Evolutionary conservation across 2,329 filamentous ascomycete genomes (phyloP), one percentile per base, ranked within the genome.

Genomic region (Nigrospora oryzae): DNA sequence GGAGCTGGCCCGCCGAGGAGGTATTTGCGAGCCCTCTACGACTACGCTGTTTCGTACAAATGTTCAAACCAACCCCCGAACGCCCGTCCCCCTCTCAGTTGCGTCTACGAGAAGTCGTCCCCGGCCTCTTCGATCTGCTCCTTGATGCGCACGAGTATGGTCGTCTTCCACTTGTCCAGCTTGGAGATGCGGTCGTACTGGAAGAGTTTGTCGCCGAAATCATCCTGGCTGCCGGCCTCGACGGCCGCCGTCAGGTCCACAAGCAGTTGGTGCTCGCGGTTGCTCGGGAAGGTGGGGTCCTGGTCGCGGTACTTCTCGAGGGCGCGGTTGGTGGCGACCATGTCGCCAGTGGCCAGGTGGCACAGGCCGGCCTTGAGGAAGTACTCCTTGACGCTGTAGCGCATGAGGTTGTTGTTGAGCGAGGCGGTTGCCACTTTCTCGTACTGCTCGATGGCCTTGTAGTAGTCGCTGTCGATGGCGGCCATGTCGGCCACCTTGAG

Each of bases 161-260:
- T 87, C 42, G 87, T 95, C 84, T 96, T 95, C 91, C 91, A 97
- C 71, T 91, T 93, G 62, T 96, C 90, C 59, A 97, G 70, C 73
- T 93, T 93, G 69, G 83, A 93, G 69, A 95, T 75, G 70, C 94
- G 87, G 63, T 96, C 89, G 61, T 81, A 97, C 63, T 91, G 83
- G 72, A 86, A 95, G 51, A 93, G 67, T 63, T 90, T 89, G 60
- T 95, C 88, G 17, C 84, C 79, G 58, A 95, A 97, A 49, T 76
- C 73, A 56, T 95, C 89, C 63, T 86, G 83, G 57, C 94, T 87
- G 45, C 83, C 83, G 31, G 79, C 75, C 59, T 93, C 83, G 46
- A 95, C 75, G 4, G 86, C 80, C 48, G 84, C 81, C 31, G 79
- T 70, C 34, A 97, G 71, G 62, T 96, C 89, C 8, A 75, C 71